Conservation (phyloP, 78 protist genomes). For the Guillardia theta region DNA sequence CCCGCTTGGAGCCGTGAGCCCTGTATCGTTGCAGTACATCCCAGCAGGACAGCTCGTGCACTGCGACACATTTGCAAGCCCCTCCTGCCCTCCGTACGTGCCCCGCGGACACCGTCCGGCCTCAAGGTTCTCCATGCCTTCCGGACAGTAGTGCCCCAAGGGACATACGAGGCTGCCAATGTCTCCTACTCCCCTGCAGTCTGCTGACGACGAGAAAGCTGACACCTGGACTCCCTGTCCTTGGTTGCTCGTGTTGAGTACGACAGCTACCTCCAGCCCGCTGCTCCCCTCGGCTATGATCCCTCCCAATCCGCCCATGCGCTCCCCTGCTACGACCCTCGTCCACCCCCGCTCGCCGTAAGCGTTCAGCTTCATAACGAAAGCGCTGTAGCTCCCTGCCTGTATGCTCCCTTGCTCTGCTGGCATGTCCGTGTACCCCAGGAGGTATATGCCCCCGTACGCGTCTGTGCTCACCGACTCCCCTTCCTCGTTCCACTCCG, state of each 20-base stretch:
- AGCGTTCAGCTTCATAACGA: background rate
- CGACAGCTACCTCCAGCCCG: background rate
- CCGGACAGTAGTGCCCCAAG: constrained; percentile 54
- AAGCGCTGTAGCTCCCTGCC: background rate
- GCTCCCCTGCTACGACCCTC: background rate
- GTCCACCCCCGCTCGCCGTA: background rate
- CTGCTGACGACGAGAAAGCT: background rate
- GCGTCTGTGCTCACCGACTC: background rate
- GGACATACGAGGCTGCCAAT: background rate
- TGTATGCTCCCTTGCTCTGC: no score
- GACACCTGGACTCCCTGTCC: background rate
- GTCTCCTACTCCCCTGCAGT: background rate
- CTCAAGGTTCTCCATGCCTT: background rate
- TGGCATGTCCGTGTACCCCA: background rate
- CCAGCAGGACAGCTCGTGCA: constrained; percentile 56
- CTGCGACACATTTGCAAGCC: background rate
- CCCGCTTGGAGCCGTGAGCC: background rate
- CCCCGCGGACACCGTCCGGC: constrained; percentile 28
- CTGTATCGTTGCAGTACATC: constrained; percentile 9
- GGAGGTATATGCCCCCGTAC: background rate
- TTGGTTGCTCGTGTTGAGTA: background rate
- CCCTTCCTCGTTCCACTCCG: background rate
- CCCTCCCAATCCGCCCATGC: no score
- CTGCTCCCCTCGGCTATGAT: background rate
- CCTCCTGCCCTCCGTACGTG: background rate